Evolutionary conservation across 1,284 basidiomycete genomes (phyloP), one percentile per base, ranked within the genome.

Genomic region (Dichomitus squalens): DNA sequence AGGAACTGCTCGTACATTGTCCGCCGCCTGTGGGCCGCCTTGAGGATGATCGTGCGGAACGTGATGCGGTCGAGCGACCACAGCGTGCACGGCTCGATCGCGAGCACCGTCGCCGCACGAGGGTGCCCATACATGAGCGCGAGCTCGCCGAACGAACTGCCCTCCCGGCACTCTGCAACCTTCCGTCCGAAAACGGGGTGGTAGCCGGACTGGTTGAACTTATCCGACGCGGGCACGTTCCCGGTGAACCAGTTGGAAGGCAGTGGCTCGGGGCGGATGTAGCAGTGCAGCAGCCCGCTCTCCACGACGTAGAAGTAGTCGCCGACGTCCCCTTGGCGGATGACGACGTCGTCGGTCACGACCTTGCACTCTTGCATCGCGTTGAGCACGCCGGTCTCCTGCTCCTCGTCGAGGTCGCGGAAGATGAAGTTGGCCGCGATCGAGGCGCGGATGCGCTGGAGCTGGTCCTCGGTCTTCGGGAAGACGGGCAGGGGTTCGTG

Each of bases 241-340:
- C 70, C 68, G 4, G 75, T 75, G 46, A 80, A 72, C 80, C 85
- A 85, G 16, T 80, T 75, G 0, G 83, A 80, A 2, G 86, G 84
- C 7, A 86, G 73, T 8, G 85, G 83, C 53, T 88, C 85, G 4
- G 83, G 79, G 54, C 82, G 86, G 66, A 96, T 92, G 76, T 87
- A 98, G 68, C 95, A 93, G 68, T 97, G 86, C 57, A 99, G 81
- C 50, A 88, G 77, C 1, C 96, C 96, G 40, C 84, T 83, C 75
- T 99, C 97, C 64, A 98, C 95, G 55, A 98, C 92, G 75, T 99
- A 99, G 74, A 98, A 99, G 76, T 90, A 97, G 70, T 98, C 96
- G 50, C 96, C 96, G 36, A 94, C 92, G 64, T 96, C 96, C 46
- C 97, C 96, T 75, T 99, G 96, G 60, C 93, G 86, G 67, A 99